A percentile compares a stretch with the other conserved stretches of the same genome.
Conservation (phyloP, 805 yeast genomes). For the Lachancea thermotolerans region DNA sequence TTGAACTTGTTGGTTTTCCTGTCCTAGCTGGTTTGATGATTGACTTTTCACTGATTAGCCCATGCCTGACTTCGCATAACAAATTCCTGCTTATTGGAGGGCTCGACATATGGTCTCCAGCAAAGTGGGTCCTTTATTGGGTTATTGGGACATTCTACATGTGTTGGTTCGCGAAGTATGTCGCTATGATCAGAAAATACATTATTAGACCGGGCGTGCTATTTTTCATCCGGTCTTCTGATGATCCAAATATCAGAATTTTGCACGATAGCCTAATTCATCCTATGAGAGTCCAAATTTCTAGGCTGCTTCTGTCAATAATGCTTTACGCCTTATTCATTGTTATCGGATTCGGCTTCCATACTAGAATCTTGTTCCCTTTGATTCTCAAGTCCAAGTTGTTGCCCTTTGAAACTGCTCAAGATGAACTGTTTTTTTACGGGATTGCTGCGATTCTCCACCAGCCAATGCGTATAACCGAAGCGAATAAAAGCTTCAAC, state of each 20-base stretch:
- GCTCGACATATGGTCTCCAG: slow-evolving; percentile 20
- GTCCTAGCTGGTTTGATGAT: slow-evolving; percentile 75
- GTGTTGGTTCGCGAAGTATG: slow-evolving; percentile 79
- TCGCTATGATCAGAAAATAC: slow-evolving; percentile 68
- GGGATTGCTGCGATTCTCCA: slow-evolving; percentile 6
- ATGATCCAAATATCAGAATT: slow-evolving; percentile 82
- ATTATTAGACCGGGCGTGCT: slow-evolving; percentile 84
- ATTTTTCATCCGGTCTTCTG: slow-evolving; percentile 88
- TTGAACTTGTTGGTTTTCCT: slow-evolving; percentile 84
- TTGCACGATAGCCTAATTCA: slow-evolving; percentile 81
- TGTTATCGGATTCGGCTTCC: slow-evolving; percentile 63
- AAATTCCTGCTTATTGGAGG: slow-evolving; percentile 19
- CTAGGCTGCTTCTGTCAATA: slow-evolving; percentile 66
- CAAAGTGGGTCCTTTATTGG: slow-evolving; percentile 44
- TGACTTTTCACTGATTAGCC: slow-evolving; percentile 48
- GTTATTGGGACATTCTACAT: slow-evolving; percentile 73
- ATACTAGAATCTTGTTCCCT: slow-evolving; percentile 44
- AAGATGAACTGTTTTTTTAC: slow-evolving; percentile 2
- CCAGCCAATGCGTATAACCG: slow-evolving; percentile 16
- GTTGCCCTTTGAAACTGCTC: slow-evolving; percentile 2
- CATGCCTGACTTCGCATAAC: slow-evolving; percentile 17
- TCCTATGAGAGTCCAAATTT: slow-evolving; percentile 64
- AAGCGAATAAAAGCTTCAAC: slow-evolving; percentile 24
- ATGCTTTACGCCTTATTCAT: slow-evolving; percentile 70
- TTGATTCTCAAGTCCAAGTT: slow-evolving; percentile 13